Percentiles rank a stretch among this genome's conserved stretches.
phyloP scores from a whole-genome alignment of 306 rosid species.

The Chamaecrista fasciculata region DNA sequence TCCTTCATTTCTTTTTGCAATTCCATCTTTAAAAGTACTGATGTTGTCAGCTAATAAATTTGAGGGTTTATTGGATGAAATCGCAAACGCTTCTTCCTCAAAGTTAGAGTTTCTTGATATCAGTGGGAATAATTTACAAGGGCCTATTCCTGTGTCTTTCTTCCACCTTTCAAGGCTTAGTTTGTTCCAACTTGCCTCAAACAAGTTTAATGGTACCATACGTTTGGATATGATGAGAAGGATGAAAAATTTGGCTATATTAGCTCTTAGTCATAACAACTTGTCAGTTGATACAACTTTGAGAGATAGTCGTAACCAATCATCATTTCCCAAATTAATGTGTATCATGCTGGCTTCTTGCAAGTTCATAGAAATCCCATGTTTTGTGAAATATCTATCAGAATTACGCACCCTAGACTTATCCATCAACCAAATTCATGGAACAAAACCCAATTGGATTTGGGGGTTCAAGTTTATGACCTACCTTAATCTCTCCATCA shows the following conservation, averaged over 20 bases:
- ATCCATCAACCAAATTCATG: neutral
- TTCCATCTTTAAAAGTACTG: neutral
- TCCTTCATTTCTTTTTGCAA: neutral
- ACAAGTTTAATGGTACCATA: slow-evolving; percentile 31
- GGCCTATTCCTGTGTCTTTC: slow-evolving; percentile 24
- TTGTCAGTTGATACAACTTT: neutral
- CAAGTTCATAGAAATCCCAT: neutral
- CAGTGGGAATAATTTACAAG: slow-evolving; percentile 31
- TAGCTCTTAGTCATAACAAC: neutral
- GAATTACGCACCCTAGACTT: neutral
- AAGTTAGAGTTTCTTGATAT: slow-evolving; percentile 29
- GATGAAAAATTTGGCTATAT: too few species aligned
- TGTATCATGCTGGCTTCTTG: slow-evolving; percentile 29
- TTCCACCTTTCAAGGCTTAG: slow-evolving; percentile 1
- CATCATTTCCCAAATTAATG: neutral
- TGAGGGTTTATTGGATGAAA: neutral
- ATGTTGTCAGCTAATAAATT: neutral
- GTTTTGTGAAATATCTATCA: slow-evolving; percentile 29
- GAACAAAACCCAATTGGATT: neutral
- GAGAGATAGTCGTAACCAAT: neutral
- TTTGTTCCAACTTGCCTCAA: slow-evolving; percentile 27
- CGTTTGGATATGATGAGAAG: too few species aligned
- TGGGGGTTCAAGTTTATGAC: neutral
- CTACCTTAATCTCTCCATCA: neutral
- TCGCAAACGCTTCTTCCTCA: neutral